These are phyloP conservation scores for Coemansia sp. DNA, from an alignment of 192 early-diverging fungal genomes.

Conservation along the genomic window DNA sequence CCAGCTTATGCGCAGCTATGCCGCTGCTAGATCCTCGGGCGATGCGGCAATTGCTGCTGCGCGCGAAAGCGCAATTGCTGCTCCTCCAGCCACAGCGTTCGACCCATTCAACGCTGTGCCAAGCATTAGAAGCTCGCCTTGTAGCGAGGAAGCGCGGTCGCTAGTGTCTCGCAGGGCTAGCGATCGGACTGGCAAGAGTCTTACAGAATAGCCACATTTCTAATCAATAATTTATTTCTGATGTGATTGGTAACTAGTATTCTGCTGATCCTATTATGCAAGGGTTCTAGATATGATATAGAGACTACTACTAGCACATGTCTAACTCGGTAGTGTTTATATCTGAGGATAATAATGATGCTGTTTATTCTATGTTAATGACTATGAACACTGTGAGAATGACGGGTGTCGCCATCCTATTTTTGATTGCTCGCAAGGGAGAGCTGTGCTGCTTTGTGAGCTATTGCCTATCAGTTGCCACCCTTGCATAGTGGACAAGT, in stretches of 20 bases:
- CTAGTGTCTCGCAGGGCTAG: constrained; percentile 27
- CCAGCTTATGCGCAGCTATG: constrained; percentile 20
- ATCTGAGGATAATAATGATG: background rate
- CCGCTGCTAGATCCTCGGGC: constrained; percentile 32
- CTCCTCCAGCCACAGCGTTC: constrained; percentile 23
- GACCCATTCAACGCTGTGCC: constrained; percentile 43
- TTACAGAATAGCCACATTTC: background rate
- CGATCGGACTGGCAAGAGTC: constrained; percentile 19
- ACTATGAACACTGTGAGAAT: constrained; percentile 8
- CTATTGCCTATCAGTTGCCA: background rate
- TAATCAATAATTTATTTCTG: background rate
- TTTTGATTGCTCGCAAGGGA: constrained; percentile 5
- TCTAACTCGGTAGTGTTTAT: background rate
- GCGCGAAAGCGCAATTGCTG: constrained; percentile 17
- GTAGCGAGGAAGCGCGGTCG: constrained; percentile 16
- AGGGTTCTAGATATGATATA: background rate
- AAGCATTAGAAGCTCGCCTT: constrained; percentile 36
- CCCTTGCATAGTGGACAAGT: constrained; percentile 12
- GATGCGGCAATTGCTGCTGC: constrained; percentile 45
- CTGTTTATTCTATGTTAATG: constrained; percentile 12
- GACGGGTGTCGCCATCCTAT: constrained; percentile 3
- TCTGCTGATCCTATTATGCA: background rate
- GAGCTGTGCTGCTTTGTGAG: background rate
- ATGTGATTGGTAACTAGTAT: background rate
- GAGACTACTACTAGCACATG: background rate